Conservation (phyloP, 2,329 filamentous ascomycete species). For the Phoma sp. region DNA sequence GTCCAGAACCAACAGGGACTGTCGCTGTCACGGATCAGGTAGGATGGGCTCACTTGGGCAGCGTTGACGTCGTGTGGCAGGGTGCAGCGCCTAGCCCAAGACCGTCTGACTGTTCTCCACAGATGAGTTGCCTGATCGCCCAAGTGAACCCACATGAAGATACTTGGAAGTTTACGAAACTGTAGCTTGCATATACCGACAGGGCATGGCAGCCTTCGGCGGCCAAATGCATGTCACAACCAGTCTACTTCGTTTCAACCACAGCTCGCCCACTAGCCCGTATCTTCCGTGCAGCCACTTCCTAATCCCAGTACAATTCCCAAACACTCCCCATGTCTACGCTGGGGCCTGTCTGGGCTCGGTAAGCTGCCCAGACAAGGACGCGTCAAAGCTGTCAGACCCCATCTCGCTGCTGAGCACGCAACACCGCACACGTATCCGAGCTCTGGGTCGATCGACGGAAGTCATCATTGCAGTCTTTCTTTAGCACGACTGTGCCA, state of each 20-base stretch:
- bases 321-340: slow-evolving; percentile 52
- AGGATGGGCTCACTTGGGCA: slow-evolving; percentile 2
- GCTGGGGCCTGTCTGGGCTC: slow-evolving; percentile 50
- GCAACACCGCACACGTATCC: slow-evolving; percentile 66
- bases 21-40: slow-evolving; percentile 1
- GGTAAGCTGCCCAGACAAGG: slow-evolving; percentile 40
- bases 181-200: background rate
- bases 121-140: slow-evolving; percentile 1
- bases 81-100: slow-evolving; percentile 5
- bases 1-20: background rate
- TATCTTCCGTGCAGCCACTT: slow-evolving; percentile 69
- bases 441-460: slow-evolving; percentile 62
- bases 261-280: slow-evolving; percentile 53
- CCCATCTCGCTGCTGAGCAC: slow-evolving; percentile 39
- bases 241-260: slow-evolving; percentile 16
- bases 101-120: background rate
- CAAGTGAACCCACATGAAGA: background rate
- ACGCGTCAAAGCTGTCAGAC: slow-evolving; percentile 8
- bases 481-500: slow-evolving; percentile 67
- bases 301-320: slow-evolving; percentile 60
- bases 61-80: slow-evolving; percentile 6
- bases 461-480: slow-evolving; percentile 52
- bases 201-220: slow-evolving; percentile 2
- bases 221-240: background rate
- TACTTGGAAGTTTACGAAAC: background rate